Base-by-base conservation (phyloP, 352 stramenopile species). In the Pythium sp. region DNA sequence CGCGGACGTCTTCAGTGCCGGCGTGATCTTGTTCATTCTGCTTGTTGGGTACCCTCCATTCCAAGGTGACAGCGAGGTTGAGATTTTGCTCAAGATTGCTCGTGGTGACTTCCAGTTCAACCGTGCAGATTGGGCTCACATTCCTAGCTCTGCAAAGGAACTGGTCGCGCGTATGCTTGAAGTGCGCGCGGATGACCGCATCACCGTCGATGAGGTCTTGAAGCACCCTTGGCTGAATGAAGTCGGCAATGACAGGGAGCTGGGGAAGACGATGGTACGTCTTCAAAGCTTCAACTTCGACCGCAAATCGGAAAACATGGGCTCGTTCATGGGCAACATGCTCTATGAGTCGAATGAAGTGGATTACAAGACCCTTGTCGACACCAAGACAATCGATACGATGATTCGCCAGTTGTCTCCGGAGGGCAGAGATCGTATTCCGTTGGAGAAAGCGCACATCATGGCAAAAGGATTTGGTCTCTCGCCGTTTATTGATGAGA, bases 21-120 rank as follows among this genome's bases (percentile, higher is more conserved):
- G 86, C n/a, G 86, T 93, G 24, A 93, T 92, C 61, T 59, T 93
- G 51, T 93, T 90, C 73, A 92, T 93, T 46, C 47, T 93, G 64
- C 66, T 93, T 12, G 86, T 93, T 0, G 86, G 86, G 1, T 93
- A 93, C 65, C 86, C 84, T 28, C 86, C 86, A 15, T 93, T 93
- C 73, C 79, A 75, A 46, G 86, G 86, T 7, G 86, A 91, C 58
- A 87, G 79, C 14, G 83, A 92, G 55, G 80, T 92, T 30, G 84
- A 92, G 68, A 89, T 87, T n/a, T 55, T 92, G 62, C 76, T 91
- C 54, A 93, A 92, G 70, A 92, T 91, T 56, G 82, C 84, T 11
- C 77, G 86, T 22, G 86, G 86, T 3, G 80, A 92, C 68, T 91
- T 88, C 54, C 80, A 87, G 47, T 92, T 92, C 68, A 74, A 89